phyloP scores from a whole-genome alignment of 768 basidiomycete species.

The Hygrocybe coccinea region DNA sequence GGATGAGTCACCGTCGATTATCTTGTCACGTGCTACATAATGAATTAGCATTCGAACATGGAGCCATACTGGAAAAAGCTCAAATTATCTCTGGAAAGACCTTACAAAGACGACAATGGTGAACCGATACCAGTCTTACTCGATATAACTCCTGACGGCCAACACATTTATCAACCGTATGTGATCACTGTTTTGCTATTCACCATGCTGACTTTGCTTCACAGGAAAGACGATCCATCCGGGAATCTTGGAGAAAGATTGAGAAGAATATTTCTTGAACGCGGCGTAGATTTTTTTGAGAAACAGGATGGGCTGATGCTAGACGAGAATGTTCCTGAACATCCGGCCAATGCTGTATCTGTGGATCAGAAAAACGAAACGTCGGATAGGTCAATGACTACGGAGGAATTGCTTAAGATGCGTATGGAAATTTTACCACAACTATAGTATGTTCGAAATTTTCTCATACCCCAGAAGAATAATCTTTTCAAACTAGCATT shows the following conservation, averaged over 20 bases:
- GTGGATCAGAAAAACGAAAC: conserved; percentile 25
- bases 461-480: background rate
- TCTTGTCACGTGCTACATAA: background rate
- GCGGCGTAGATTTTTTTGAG: conserved; percentile 74
- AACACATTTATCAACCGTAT: conserved; percentile 69
- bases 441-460: conserved; percentile 55
- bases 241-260: conserved; percentile 62
- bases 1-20: background rate
- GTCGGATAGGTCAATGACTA: conserved; percentile 49
- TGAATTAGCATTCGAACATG: conserved; percentile 11
- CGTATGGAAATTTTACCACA: conserved; percentile 65
- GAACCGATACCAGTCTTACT: conserved; percentile 54
- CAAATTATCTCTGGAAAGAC: conserved; percentile 68
- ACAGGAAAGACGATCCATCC: conserved; percentile 52
- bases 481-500: conserved; percentile 39
- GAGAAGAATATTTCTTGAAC: conserved; percentile 64
- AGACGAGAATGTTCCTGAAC: conserved; percentile 6
- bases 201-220: no score
- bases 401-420: conserved; percentile 71
- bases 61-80: conserved; percentile 53
- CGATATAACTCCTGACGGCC: conserved; percentile 68
- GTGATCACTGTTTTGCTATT: conserved; percentile 24
- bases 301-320: conserved; percentile 13
- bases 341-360: conserved; percentile 3
- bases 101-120: conserved; percentile 76